Base-by-base conservation (phyloP, 306 rosid genomes). In the Arachis hypogaea region DNA sequence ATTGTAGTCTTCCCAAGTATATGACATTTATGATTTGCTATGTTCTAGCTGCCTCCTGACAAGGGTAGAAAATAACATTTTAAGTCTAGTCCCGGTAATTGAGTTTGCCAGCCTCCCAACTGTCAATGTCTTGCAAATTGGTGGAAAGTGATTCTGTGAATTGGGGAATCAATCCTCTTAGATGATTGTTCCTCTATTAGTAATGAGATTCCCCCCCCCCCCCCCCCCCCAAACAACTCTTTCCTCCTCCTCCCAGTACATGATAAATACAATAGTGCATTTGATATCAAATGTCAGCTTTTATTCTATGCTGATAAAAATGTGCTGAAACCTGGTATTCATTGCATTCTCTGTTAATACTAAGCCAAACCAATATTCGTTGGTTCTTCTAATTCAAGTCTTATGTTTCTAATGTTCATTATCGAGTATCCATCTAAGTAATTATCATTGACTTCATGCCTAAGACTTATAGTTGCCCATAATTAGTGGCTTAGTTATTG, bases 271-370 rank as follows among this genome's bases (percentile, higher is more conserved):
- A 56, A 57, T 14, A 56, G 42, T 11, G 42, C 11, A 22, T 46
- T 38, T 42, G 68, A 65, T 59, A n/a, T 51, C 28, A 30, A 67
- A 67, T 67, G 59, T 49, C 11, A 52, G 33, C 43, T 10, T 68
- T 68, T 68, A 14, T 68, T 22, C 28, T 22, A 22, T 22, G 40
- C 43, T 51, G 18, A 51, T n/a, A n/a, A 51, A 51, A n/a, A 29
- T 45, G 11, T 43, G 14, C 29, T 44, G 42, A 68, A 52, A 51
- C 7, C 73, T 11, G 9, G 50, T 60, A 54, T 74, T 74, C 61
- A 55, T 59, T 44, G 6, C 64, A 43, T 70, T 62, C 62, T 66
- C 68, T 81, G 63, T 57, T 60, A 46, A 38, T 45, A 59, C 54
- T 63, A 46, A 80, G 66, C 57, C 38, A 69, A 46, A 43, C 51